phyloP scores from a whole-genome alignment of 371 early-diverging fungal species.

The Syncephalis plumigaleata region DNA sequence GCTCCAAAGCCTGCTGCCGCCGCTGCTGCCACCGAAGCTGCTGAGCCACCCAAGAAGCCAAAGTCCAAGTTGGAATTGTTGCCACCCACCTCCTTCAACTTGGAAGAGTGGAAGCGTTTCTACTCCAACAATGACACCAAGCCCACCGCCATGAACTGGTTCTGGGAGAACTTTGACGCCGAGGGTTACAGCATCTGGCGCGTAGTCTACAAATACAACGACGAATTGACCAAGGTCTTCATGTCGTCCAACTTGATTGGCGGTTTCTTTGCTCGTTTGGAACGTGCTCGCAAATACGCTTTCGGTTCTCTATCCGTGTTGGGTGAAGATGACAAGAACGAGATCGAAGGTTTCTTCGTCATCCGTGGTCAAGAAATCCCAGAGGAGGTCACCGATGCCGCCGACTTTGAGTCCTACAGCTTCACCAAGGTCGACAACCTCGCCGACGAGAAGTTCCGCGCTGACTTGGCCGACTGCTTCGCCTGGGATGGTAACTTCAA shows the following conservation, averaged over 20 bases:
- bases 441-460: constrained; percentile 10
- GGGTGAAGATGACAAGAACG: constrained; percentile 78
- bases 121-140: constrained; percentile 89
- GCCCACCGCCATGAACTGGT: constrained; percentile 78
- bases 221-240: constrained; percentile 59
- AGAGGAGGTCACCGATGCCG: constrained; percentile 66
- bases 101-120: constrained; percentile 91
- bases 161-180: constrained; percentile 80
- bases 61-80: constrained; percentile 83
- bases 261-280: constrained; percentile 87
- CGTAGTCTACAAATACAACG: constrained; percentile 81
- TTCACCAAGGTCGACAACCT: constrained; percentile 62
- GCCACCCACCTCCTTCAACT: constrained; percentile 60
- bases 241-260: constrained; percentile 81
- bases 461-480: constrained; percentile 15
- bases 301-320: constrained; percentile 77
- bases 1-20: constrained; percentile 14
- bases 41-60: constrained; percentile 65
- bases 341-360: constrained; percentile 85
- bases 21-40: constrained; percentile 32
- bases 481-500: constrained; percentile 39
- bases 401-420: constrained; percentile 75
- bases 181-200: constrained; percentile 77
- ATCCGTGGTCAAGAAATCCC: constrained; percentile 82
- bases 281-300: constrained; percentile 87